Evolutionary conservation across 768 basidiomycete species (phyloP), one percentile per base, ranked within the genome.

Genomic region (Collybia nuda): DNA sequence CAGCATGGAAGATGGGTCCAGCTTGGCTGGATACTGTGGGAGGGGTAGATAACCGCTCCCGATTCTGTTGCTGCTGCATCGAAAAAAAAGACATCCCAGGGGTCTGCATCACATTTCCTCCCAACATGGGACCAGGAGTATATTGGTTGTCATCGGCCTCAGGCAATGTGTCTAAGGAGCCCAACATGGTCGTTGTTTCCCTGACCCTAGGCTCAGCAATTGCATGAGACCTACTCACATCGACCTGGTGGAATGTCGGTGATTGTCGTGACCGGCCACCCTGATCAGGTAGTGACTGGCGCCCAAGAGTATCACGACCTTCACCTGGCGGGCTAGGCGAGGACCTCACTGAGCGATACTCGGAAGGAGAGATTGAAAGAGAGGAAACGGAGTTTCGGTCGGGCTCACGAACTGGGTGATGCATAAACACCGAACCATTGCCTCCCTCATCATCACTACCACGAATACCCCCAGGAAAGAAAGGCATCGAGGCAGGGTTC

Each of bases 401-500:
- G 53, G 73, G 70, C 35, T 73, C 73, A 51, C 71, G 77, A 62
- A 72, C 72, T 53, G 71, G 64, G 57, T 75, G 74, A 64, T 75
- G 76, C 43, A 67, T 66, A 59, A 80, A 78, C 48, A 69, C 69
- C 39, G 81, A 65, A 52, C 70, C 71, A 59, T 64, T 67, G 43
- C 66, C 62, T 42, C 69, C 72, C 47, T 85, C 84, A 51, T 85
- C 82, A 50, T 84, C 84, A 59, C 63, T 72, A 57, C 74, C 62
- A 56, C 83, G 82, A 58, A 81, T 63, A 61, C 74, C 78, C 48
- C 86, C 86, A 54, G 90, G 90, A 66, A 90, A 90, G 79, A 92
- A 92, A 44, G 90, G 90, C 65, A 84, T 84, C 51, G 89, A 92
- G 54, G 88, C 77, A 56, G 90, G 88, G 68, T 91, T 90, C 60